Percentiles rank a stretch among this genome's conserved stretches.
Evolutionary conservation across 495 filamentous ascomycete species (phyloP).

Genomic region (Penicillium longicatenatum): DNA sequence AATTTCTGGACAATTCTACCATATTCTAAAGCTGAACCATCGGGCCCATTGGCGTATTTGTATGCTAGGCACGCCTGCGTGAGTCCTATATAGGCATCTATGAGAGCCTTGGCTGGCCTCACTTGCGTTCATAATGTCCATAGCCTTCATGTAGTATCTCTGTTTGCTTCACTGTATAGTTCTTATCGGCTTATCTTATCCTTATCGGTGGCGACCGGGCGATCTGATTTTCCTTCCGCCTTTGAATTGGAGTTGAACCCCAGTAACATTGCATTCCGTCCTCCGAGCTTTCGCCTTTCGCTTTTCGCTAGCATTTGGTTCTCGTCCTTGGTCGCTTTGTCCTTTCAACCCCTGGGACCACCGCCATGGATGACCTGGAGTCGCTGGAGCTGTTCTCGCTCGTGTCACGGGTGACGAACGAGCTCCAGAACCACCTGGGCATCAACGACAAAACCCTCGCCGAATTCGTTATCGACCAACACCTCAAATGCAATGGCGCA

Average conservation of each 20-base stretch:
- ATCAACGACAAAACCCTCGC: conserved; percentile 92
- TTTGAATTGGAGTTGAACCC: conserved; percentile 7
- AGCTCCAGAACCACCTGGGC: conserved; percentile 91
- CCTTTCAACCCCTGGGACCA: conserved; percentile 1
- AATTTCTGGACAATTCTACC: no score
- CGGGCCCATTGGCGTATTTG: no score
- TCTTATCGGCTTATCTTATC: conserved; percentile 32
- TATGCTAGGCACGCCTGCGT: no score
- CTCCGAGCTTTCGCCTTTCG: conserved; percentile 3
- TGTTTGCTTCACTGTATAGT: not conserved
- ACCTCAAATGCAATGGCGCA: conserved; percentile 66
- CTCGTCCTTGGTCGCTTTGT: conserved; percentile 1
- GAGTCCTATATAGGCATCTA: no score
- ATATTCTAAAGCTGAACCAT: no score
- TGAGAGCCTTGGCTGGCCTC: no score
- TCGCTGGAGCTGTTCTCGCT: conserved; percentile 90
- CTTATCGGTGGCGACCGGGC: conserved; percentile 48
- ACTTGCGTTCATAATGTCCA: no score
- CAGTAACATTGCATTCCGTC: not conserved
- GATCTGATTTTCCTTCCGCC: conserved; percentile 47
- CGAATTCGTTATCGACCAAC: conserved; percentile 92
- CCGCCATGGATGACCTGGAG: conserved; percentile 82
- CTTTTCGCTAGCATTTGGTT: not conserved
- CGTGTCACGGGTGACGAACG: conserved; percentile 91
- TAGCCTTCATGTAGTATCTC: no score